Percentiles rank a stretch among this genome's conserved stretches.
Conservation (phyloP, 306 rosid species). For the Pyrus betulifolia region DNA sequence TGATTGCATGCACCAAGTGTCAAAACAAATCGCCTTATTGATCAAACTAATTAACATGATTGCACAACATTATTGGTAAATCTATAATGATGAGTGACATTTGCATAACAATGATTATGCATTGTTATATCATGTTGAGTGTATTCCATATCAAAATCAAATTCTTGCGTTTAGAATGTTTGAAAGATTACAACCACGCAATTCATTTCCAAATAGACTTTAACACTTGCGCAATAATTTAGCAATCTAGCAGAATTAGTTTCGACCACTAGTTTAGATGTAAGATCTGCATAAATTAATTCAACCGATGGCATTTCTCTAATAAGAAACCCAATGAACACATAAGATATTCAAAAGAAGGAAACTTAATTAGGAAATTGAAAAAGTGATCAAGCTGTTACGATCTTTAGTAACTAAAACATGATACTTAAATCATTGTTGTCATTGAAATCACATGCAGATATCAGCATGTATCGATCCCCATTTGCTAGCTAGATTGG, state of each 20-base stretch:
- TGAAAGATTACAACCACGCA: too few relatives aligned
- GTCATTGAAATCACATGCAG: conserved; percentile 8
- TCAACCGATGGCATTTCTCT: neutral
- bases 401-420: neutral
- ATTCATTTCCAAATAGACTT: too few relatives aligned
- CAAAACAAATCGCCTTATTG: too few relatives aligned
- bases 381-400: neutral
- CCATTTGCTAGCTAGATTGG: neutral
- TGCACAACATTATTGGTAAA: neutral
- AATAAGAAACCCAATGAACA: neutral
- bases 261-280: too few relatives aligned
- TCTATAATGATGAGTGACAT: neutral
- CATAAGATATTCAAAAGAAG: neutral
- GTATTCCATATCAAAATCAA: too few relatives aligned
- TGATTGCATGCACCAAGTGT: too few relatives aligned
- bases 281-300: neutral
- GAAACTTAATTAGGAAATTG: neutral
- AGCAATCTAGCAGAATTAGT: too few relatives aligned
- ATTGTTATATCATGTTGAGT: neutral
- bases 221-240: too few relatives aligned
- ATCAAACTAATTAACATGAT: neutral
- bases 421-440: conserved; percentile 3
- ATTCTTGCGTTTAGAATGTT: too few relatives aligned
- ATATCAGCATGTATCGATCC: neutral
- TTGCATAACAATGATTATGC: neutral